phyloP scores from a whole-genome alignment of 2,329 filamentous ascomycete genomes.

The Cercospora beticola region DNA sequence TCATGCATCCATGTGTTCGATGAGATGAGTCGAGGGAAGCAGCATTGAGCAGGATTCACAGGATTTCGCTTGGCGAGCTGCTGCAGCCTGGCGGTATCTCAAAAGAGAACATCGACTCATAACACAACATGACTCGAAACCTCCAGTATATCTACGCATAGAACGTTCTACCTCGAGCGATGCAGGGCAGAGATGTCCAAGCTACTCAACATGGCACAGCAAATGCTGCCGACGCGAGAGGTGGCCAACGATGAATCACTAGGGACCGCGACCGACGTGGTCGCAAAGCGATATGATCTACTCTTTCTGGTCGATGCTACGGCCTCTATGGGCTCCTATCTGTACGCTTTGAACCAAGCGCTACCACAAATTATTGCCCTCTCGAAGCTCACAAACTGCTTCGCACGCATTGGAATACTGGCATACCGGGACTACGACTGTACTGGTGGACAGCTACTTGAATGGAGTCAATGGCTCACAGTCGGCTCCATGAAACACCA shows the following conservation, averaged over 20 bases:
- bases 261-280: not conserved
- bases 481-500: not conserved
- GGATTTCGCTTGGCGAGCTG: not conserved
- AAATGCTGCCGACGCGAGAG: not conserved
- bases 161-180: not conserved
- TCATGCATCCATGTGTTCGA: not conserved
- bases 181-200: not conserved
- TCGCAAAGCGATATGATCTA: slow-evolving; percentile 10
- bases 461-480: slow-evolving; percentile 19
- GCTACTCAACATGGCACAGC: not conserved
- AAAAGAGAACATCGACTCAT: slow-evolving; percentile 2
- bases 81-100: not conserved
- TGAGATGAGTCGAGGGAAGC: not conserved
- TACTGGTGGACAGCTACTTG: not conserved
- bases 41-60: not conserved
- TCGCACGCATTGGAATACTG: slow-evolving; percentile 16
- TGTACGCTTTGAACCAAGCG: slow-evolving; percentile 14
- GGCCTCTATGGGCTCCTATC: slow-evolving; percentile 16
- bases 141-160: not conserved
- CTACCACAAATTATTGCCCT: slow-evolving; percentile 22
- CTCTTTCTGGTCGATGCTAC: slow-evolving; percentile 23
- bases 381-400: slow-evolving; percentile 19
- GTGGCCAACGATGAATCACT: not conserved
- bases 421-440: slow-evolving; percentile 21
- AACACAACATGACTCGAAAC: not conserved